Conservation (phyloP, 495 filamentous ascomycete species). For the Podospora tetraspora region DNA sequence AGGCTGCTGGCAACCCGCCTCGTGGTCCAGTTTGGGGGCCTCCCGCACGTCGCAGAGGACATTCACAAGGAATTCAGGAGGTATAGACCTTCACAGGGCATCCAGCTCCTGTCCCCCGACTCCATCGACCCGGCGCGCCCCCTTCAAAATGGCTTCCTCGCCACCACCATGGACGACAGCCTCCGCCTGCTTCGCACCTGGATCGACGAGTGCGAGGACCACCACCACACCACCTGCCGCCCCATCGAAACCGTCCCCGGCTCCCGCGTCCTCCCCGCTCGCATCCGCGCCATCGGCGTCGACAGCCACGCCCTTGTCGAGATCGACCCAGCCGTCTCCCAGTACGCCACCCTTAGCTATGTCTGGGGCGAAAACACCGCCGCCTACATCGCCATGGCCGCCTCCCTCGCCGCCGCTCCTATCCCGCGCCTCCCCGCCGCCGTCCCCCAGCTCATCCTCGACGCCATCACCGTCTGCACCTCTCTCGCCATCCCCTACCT, state of each 20-base stretch:
- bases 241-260: no score
- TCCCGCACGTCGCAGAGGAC: neutral
- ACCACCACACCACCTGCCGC: neutral
- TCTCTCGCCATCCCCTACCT: neutral
- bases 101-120: neutral
- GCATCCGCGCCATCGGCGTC: constrained; percentile 1
- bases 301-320: neutral
- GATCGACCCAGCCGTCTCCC: neutral
- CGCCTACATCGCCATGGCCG: neutral
- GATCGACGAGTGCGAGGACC: neutral
- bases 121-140: neutral
- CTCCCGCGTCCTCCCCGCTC: neutral
- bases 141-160: neutral
- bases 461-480: neutral
- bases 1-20: neutral
- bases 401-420: neutral
- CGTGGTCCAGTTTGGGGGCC: neutral
- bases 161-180: neutral
- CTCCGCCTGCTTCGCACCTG: neutral
- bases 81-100: no score
- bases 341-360: constrained; percentile 1
- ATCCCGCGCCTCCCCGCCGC: neutral
- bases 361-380: neutral
- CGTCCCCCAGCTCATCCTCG: neutral
- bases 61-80: neutral